phyloP scores from a whole-genome alignment of 352 stramenopile genomes.

The Globisporangium takayamanum region DNA sequence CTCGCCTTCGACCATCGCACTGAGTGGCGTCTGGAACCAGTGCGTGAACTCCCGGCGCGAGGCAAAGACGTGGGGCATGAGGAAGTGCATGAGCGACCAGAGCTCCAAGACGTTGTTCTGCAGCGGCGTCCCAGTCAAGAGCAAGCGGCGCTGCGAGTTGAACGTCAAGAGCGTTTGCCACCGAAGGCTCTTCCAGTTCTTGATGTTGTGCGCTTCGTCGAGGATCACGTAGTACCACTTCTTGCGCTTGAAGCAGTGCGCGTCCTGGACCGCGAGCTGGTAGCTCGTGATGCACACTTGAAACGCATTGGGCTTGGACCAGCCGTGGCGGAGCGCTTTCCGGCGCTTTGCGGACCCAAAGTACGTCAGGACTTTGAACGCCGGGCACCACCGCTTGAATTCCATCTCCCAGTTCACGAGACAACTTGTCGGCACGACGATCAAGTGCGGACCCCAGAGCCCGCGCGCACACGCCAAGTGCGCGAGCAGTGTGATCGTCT shows the following conservation, averaged over 20 bases:
- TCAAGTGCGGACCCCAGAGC: conserved; percentile 98
- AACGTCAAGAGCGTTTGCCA: conserved; percentile 99
- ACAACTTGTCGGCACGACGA: conserved; percentile 97
- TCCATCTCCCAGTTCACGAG: conserved; percentile 99
- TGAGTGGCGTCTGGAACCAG: conserved; percentile 97
- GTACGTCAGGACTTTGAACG: conserved; percentile 98
- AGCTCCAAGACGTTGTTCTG: conserved; percentile 98
- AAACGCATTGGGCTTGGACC: conserved; percentile 95
- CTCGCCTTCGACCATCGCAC: conserved; percentile 63
- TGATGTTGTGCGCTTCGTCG: conserved; percentile 99
- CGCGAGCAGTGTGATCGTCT: conserved; percentile 97
- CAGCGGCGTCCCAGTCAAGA: conserved; percentile 96
- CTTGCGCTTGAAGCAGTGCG: conserved; percentile 96
- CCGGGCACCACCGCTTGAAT: conserved; percentile 96
- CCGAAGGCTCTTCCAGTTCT: conserved; percentile 98
- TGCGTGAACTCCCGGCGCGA: conserved; percentile 95
- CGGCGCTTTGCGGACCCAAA: conserved; percentile 96
- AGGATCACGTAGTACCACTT: conserved; percentile 99
- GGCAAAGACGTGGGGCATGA: conserved; percentile 97
- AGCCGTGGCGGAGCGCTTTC: conserved; percentile 89
- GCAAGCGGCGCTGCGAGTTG: conserved; percentile 89
- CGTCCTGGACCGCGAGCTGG: conserved; percentile 97
- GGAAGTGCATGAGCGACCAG: conserved; percentile 97
- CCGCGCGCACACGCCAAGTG: conserved; percentile 89
- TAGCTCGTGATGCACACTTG: conserved; percentile 99